Conservation (phyloP, 2,329 filamentous ascomycete species). For the Mollisiaceae sp. region DNA sequence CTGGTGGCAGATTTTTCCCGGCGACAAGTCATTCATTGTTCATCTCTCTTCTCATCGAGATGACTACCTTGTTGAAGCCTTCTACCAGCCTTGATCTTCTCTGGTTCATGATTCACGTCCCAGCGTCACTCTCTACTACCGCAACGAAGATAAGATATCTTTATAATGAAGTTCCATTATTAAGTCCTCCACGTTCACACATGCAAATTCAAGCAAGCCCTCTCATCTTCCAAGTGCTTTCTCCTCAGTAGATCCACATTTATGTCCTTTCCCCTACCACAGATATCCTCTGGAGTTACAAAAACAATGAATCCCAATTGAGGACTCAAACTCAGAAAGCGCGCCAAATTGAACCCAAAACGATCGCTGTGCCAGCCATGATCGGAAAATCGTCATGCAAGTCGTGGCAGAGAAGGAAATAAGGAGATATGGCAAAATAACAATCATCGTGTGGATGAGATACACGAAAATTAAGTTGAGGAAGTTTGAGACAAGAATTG, state of each 20-base stretch:
- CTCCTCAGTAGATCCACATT: constrained; percentile 24
- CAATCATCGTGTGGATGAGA: constrained; percentile 27
- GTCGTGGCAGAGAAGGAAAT: constrained; percentile 40
- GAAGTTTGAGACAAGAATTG: constrained; percentile 47
- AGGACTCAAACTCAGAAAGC: constrained; percentile 29
- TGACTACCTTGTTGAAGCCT: too few species aligned
- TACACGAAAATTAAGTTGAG: constrained; percentile 43
- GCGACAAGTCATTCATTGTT: neutral
- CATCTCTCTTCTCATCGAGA: too few species aligned
- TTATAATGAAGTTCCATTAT: constrained; percentile 41
- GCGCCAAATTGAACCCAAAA: constrained; percentile 39
- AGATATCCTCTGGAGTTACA: constrained; percentile 38
- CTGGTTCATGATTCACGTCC: neutral
- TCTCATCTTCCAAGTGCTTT: constrained; percentile 22
- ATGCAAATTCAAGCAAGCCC: constrained; percentile 33
- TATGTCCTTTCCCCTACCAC: constrained; percentile 23
- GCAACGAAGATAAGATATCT: neutral
- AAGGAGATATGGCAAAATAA: constrained; percentile 36
- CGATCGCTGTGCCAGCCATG: constrained; percentile 66
- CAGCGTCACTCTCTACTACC: neutral
- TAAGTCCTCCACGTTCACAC: constrained; percentile 38
- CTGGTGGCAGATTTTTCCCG: too few species aligned
- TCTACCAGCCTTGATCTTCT: too few species aligned
- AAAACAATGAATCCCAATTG: constrained; percentile 31
- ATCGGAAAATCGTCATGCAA: constrained; percentile 65